phyloP scores from a whole-genome alignment of 1,284 basidiomycete genomes.

The Polyporus tsugae region DNA sequence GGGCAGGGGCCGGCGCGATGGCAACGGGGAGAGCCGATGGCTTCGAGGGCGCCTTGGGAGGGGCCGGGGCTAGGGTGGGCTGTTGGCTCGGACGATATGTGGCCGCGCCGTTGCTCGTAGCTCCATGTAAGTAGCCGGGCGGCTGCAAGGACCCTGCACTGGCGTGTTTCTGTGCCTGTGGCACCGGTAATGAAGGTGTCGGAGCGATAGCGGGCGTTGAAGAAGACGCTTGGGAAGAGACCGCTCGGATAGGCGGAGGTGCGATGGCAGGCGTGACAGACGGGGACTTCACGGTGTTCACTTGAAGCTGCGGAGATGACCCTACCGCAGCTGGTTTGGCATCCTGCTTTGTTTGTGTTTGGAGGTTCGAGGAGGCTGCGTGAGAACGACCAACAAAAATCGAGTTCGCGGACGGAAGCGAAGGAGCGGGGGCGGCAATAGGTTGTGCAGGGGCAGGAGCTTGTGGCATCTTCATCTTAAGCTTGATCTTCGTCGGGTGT shows the following conservation, averaged over 20 bases:
- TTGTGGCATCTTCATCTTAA: conserved; percentile 69
- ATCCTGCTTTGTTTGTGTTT: conserved; percentile 21
- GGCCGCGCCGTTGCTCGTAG: conserved; percentile 20
- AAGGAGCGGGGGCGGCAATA: conserved; percentile 30
- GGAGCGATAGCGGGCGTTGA: conserved; percentile 26
- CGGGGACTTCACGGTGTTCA: conserved; percentile 27
- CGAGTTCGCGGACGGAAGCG: conserved; percentile 29
- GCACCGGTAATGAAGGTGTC: conserved; percentile 20
- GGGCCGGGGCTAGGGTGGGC: conserved; percentile 35
- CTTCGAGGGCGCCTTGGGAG: conserved; percentile 27
- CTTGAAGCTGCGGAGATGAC: conserved; percentile 10
- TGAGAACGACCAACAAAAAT: conserved; percentile 22
- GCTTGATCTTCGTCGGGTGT: conserved; percentile 68
- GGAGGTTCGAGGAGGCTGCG: conserved; percentile 22
- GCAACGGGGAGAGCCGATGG: conserved; percentile 13
- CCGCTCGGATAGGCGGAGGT: conserved; percentile 12
- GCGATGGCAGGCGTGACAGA: conserved; percentile 22
- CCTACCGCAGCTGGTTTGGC: conserved; percentile 4
- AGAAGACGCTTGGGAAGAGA: conserved; percentile 32
- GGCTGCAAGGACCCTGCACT: conserved; percentile 27
- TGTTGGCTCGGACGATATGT: conserved; percentile 36
- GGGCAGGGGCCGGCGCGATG: conserved; percentile 24
- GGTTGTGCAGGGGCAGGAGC: conserved; percentile 36
- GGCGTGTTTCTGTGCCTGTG: conserved; percentile 20
- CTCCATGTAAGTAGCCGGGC: conserved; percentile 22